A percentile compares a stretch with the other conserved stretches of the same genome.
Conservation (phyloP, 208 protist genomes). For the Jaenimonas drosophilae region DNA sequence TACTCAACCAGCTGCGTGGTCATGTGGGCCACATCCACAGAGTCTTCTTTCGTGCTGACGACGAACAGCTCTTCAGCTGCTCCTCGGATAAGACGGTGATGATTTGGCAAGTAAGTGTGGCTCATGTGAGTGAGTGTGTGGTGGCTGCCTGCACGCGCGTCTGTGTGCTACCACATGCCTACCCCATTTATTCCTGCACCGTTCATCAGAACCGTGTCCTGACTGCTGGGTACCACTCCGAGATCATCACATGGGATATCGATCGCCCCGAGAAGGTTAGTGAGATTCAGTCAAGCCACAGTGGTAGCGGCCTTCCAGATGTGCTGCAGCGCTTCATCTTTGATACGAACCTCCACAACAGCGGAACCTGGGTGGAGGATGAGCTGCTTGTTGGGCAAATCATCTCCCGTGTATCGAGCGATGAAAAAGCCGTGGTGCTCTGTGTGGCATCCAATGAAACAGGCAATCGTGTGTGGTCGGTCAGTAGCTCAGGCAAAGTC, state of each 20-base stretch:
- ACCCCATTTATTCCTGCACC: conserved; percentile 51
- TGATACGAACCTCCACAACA: no score
- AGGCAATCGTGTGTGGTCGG: conserved; percentile 55
- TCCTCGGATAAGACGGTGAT: conserved; percentile 65
- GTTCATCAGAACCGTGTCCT: conserved; percentile 72
- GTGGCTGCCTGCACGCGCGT: conserved; percentile 2
- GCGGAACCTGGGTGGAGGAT: no score
- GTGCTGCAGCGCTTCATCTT: no score
- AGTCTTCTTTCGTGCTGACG: conserved; percentile 35
- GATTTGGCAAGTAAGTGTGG: conserved; percentile 27
- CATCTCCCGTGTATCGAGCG: conserved; percentile 10
- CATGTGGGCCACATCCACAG: conserved; percentile 64
- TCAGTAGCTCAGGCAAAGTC: conserved; percentile 49
- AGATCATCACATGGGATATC: conserved; percentile 52
- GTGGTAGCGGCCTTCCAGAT: no score
- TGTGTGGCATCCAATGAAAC: conserved; percentile 38
- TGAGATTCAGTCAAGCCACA: no score
- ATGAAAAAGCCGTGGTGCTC: conserved; percentile 24
- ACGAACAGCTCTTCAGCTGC: conserved; percentile 46
- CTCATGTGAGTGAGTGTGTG: background rate
- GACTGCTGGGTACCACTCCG: conserved; percentile 53
- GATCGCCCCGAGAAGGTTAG: conserved; percentile 8
- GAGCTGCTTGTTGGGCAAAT: conserved; percentile 17
- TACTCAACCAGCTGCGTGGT: conserved; percentile 23
- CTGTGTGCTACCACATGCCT: conserved; percentile 49